Evolutionary conservation across 768 basidiomycete species (phyloP), one percentile per base, ranked within the genome.

Genomic region (Austroboletus festivus): DNA sequence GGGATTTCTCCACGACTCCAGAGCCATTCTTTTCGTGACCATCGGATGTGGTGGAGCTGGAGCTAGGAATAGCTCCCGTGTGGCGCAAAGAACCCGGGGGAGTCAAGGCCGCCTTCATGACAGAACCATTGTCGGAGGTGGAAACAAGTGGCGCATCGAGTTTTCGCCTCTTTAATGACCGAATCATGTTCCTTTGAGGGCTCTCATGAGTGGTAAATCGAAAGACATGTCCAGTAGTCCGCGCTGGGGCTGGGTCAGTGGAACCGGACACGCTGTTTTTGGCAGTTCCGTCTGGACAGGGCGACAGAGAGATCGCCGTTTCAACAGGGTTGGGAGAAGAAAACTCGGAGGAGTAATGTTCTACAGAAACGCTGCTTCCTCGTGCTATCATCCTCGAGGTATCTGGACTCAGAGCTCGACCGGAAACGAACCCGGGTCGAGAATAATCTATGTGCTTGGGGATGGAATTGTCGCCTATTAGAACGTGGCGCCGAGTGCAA

Each of bases 251-350:
- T 51, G 42, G 44, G 45, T 7, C 44, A 42, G 53, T 52, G 51
- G 51, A 53, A 54, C 44, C 10, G 23, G 33, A 28, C 54, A 50
- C 38, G 50, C 38, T 39, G 44, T 35, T 42, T 48, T 38, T 47
- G 31, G 11, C 33, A 31, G 19, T 35, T 16, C 16, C 41, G 30
- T 8, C 31, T 5, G 21, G 33, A 38, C n/a, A 37, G 22, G 7
- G 38, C 18, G 18, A 38, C 30, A 12, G 50, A 47, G 40, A 42
- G 11, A 33, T 28, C 31, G 15, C 28, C 21, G 28, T 33, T 13
- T 18, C 21, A 38, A 28, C 20, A 34, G 23, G 19, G 21, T 35
- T 21, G 13, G 16, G 20, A 23, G 40, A 19, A 8, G 35, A 19
- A 28, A 38, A 6, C 7, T 50, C 9, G 5, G n/a, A 24, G 22